Evolutionary conservation across 352 stramenopile species (phyloP).

Genomic region (Thalassiosira exigua): DNA sequence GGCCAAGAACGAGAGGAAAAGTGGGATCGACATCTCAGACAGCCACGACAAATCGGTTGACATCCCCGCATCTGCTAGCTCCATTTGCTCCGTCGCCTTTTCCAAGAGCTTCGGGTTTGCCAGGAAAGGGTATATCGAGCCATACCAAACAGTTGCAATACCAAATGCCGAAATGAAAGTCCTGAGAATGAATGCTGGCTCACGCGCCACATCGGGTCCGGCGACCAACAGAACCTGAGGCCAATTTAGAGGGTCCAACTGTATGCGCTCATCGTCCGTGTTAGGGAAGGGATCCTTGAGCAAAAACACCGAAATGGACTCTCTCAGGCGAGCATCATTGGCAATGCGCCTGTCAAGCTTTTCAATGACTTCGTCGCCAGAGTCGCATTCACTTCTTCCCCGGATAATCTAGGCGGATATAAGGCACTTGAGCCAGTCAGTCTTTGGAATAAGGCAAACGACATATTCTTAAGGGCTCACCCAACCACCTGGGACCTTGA

Average conservation of each 20-base stretch:
- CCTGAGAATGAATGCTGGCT: constrained; percentile 51
- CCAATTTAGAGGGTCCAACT: constrained; percentile 53
- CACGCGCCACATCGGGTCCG: constrained; percentile 66
- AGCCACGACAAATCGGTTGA: constrained; percentile 72
- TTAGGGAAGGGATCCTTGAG: constrained; percentile 68
- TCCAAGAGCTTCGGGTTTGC: constrained; percentile 70
- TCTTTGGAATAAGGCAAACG: too few species aligned
- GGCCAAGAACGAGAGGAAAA: constrained; percentile 75
- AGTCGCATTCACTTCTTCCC: constrained; percentile 57
- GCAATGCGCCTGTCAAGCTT: constrained; percentile 69
- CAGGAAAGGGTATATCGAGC: constrained; percentile 79
- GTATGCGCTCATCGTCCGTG: constrained; percentile 40
- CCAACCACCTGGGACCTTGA: constrained; percentile 71
- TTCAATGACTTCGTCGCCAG: constrained; percentile 69
- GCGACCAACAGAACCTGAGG: constrained; percentile 70
- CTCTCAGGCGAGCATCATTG: constrained; percentile 39
- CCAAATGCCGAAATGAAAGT: constrained; percentile 61
- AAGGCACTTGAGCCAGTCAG: too few species aligned
- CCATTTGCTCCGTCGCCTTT: constrained; percentile 66
- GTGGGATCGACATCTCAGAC: constrained; percentile 72
- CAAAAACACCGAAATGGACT: constrained; percentile 69
- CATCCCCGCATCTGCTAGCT: constrained; percentile 74
- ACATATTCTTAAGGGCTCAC: too few species aligned
- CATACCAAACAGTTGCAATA: constrained; percentile 76
- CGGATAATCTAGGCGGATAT: too few species aligned